Base-by-base conservation (phyloP, 1,284 basidiomycete species). In the Termitomyces sp. region DNA sequence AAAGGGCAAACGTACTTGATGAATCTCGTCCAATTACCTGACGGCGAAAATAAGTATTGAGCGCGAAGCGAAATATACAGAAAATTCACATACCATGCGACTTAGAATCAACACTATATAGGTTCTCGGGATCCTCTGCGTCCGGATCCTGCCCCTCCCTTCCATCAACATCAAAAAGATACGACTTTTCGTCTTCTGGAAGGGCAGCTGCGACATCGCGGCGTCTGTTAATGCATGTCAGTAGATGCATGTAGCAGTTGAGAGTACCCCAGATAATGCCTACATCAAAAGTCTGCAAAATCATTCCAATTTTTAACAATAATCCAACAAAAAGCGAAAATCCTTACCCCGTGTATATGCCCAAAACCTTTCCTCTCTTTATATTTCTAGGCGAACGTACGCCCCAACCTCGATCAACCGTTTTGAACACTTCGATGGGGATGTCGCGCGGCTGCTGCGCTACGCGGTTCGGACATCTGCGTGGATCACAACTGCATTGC, bases 1-100 rank as follows among this genome's bases (percentile, higher is more conserved):
- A 15, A 67, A n/a, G 21, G 24, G 2, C 34, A 0, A 13, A 6
- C 80, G 56, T 62, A 86, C 86, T 88, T 88, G 34, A 88, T 70
- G 57, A 88, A 88, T 9, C 84, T 73, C 2, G 84, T 84, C 86
- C 85, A 88, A 61, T 88, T 88, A 3, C 85, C 84, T 87, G 53
- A 7, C 21, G 12, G 10, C 10, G 38, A 30, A 3, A 15, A 5
- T 38, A 21, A 39, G 43, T 1, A 28, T 38, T 15, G 34, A 40
- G 39, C 42, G 39, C 21, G 13, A 13, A 46, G 36, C 36, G 21
- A 26, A 7, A 24, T 24, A 41, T 28, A 19, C 15, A 46, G 15
- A 19, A 6, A 19, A 28, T 8, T n/a, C 3, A 56, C 72, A 47
- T 55, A 83, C 83, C 84, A 58, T 65, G 69, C 2, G 62, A 62